Evolutionary conservation across 352 stramenopile genomes (phyloP).

Genomic region (Globisporangium abappressorium): DNA sequence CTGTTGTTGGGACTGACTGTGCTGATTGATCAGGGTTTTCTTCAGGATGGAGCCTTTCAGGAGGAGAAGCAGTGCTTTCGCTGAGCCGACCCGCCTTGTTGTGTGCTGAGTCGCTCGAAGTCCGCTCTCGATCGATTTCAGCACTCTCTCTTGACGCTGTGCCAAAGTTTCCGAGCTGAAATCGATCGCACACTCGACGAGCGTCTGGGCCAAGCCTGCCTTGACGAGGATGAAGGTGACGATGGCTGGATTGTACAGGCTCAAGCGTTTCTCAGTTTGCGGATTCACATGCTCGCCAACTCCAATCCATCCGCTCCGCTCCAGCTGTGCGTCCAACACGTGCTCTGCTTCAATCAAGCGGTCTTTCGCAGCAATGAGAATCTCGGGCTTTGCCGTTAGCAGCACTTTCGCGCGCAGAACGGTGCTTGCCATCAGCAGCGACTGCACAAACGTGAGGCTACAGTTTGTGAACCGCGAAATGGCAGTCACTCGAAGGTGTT

Average conservation of each 20-base stretch:
- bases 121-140: conserved; percentile 34
- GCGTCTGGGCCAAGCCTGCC: conserved; percentile 38
- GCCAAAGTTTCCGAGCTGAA: conserved; percentile 18
- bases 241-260: conserved; percentile 53
- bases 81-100: conserved; percentile 28
- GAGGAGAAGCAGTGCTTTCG: conserved; percentile 50
- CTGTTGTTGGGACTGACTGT: neutral
- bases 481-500: conserved; percentile 23
- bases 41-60: conserved; percentile 51
- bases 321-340: conserved; percentile 40
- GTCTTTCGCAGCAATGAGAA: conserved; percentile 19
- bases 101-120: conserved; percentile 45
- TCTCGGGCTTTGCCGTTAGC: conserved; percentile 10
- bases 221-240: conserved; percentile 51
- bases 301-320: conserved; percentile 62
- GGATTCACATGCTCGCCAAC: conserved; percentile 14
- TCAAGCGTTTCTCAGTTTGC: conserved; percentile 31
- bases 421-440: conserved; percentile 36
- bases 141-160: conserved; percentile 19
- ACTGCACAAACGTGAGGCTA: conserved; percentile 34
- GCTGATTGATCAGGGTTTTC: conserved; percentile 27
- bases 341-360: conserved; percentile 38
- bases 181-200: conserved; percentile 42
- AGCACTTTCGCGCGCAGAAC: conserved; percentile 36
- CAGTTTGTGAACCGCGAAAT: conserved; percentile 21